Evolutionary conservation across 495 filamentous ascomycete genomes (phyloP).

Genomic region (Ramalina peruviana): DNA sequence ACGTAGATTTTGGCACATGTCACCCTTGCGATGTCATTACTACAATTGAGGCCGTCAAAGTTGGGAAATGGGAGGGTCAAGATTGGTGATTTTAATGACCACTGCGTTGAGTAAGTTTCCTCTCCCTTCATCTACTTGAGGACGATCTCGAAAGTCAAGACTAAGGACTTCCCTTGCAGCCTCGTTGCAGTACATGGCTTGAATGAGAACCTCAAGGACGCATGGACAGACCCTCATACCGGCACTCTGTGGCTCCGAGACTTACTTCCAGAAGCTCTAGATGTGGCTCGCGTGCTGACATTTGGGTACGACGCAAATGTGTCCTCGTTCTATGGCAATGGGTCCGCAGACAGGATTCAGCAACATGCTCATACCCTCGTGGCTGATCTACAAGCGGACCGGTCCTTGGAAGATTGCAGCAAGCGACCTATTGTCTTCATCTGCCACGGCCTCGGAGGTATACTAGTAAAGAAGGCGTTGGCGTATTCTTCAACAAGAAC

Average conservation of each 20-base stretch:
- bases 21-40: too few species aligned
- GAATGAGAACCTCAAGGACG: constrained; percentile 19
- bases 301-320: constrained; percentile 8
- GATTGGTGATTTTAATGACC: too few species aligned
- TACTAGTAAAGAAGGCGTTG: constrained; percentile 27
- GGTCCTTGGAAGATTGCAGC: constrained; percentile 12
- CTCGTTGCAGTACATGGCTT: constrained; percentile 28
- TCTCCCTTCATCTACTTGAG: not conserved
- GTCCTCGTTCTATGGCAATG: constrained; percentile 10
- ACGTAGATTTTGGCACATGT: too few species aligned
- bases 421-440: constrained; percentile 30
- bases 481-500: constrained; percentile 17
- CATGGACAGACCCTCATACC: constrained; percentile 15
- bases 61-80: too few species aligned
- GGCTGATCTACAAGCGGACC: constrained; percentile 18
- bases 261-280: constrained; percentile 6
- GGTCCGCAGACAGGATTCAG: constrained; percentile 11
- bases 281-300: constrained; percentile 9
- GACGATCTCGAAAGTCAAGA: not conserved
- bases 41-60: too few species aligned
- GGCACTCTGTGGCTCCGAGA: constrained; percentile 11
- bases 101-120: too few species aligned
- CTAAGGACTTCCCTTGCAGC: constrained; percentile 8
- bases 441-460: constrained; percentile 34
- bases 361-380: constrained; percentile 14